These are phyloP conservation scores for Hamamelis virginiana DNA, from an alignment of 164 flowering plant genomes.

Conservation along the genomic window DNA sequence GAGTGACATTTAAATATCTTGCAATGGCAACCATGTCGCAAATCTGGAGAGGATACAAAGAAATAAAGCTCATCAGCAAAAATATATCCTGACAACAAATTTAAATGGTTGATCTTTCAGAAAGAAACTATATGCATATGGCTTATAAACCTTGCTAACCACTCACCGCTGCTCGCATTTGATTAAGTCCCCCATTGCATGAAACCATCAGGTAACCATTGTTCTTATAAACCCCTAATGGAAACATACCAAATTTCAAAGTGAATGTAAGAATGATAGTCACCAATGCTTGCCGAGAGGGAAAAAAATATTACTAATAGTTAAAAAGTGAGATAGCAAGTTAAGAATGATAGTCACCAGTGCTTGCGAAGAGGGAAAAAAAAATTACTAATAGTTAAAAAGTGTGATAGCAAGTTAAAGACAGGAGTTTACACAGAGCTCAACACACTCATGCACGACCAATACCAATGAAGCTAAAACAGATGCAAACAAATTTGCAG, in stretches of 20 bases:
- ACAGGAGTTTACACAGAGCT: no score
- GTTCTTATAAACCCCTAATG: constrained; percentile 81
- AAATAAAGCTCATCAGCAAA: constrained; percentile 1
- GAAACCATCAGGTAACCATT: constrained; percentile 94
- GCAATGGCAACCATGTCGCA: constrained; percentile 99
- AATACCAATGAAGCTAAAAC: neutral
- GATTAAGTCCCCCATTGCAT: constrained; percentile 93
- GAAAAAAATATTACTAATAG: no score
- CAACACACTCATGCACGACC: neutral
- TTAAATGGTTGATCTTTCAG: neutral
- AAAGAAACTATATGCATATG: neutral
- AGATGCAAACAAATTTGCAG: neutral
- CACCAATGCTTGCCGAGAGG: neutral
- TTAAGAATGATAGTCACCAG: neutral
- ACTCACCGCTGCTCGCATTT: constrained; percentile 93
- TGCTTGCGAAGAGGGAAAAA: neutral
- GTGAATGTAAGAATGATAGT: neutral
- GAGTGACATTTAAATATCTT: constrained; percentile 79
- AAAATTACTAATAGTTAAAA: no score
- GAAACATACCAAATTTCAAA: constrained; percentile 11
- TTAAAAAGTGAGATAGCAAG: no score
- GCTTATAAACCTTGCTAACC: neutral
- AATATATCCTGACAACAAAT: neutral
- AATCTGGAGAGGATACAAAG: constrained; percentile 47
- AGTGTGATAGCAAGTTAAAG: no score